Base-by-base conservation (phyloP, 495 filamentous ascomycete genomes). In the Penicillium flavigenum region DNA sequence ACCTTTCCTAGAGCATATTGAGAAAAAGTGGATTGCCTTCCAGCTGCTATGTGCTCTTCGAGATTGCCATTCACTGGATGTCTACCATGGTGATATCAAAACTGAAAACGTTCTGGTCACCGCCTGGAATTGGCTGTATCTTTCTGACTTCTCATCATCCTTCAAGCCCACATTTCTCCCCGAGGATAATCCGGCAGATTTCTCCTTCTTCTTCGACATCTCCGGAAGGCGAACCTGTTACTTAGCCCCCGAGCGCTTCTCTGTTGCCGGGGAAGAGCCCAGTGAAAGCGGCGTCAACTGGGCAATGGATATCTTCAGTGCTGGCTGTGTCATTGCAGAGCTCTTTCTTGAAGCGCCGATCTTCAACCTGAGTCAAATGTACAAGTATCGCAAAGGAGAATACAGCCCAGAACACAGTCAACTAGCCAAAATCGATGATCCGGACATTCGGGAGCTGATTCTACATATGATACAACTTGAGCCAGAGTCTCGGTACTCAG, bases 271-370 rank as follows among this genome's bases (percentile, higher is more conserved):
- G 3, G 83, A 89, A 63, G 81, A 85, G 47, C 77, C 80, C 8
- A 85, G 88, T 19, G 83, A 81, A 22, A 81, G 81, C 56, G 65
- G 76, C 32, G 77, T 92, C 43, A 91, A 88, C 39, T 96, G 94
- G 91, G 92, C 92, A 38, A 99, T 99, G 95, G 95, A 99, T 68
- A 88, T 99, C 27, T 99, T 99, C 75, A 97, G 94, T 73, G 88
- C 86, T 36, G 94, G 94, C 10, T 99, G 95, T 66, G 95, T 98
- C 20, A 96, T 99, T 63, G 95, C 95, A 4, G 95, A 99, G 70
- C 78, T 99, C 4, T 98, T 98, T 61, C 81, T 96, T n/a, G 95
- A 99, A 70, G 80, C 90, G 0, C 91, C 93, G 2, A 92, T 98
- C 31, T 98, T 99, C 73, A 92, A 81, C 31, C 76, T 98, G 17